Evolutionary conservation across 305 asterid genomes (phyloP).

Genomic region (Fraxinus xanthoxyloides): DNA sequence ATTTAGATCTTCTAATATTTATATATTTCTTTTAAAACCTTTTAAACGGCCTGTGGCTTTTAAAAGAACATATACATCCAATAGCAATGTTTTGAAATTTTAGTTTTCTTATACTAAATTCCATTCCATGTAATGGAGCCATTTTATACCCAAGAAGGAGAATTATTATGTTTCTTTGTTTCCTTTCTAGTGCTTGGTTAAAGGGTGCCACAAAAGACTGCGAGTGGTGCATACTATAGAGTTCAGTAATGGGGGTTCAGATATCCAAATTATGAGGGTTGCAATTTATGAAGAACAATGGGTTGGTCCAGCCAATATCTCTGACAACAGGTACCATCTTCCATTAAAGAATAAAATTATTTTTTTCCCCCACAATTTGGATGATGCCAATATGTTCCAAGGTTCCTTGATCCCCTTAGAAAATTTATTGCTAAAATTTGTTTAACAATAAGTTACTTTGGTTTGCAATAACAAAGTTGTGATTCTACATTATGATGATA

Average conservation of each 20-base stretch:
- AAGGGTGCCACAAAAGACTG: conserved; percentile 96
- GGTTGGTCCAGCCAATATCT: conserved; percentile 79
- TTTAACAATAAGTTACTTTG: not conserved
- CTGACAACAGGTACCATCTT: conserved; percentile 60
- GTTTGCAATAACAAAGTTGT: not conserved
- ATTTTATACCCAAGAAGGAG: not conserved
- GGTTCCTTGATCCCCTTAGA: not conserved
- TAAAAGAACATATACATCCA: not conserved
- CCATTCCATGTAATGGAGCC: conserved; percentile 2
- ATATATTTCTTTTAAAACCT: not conserved
- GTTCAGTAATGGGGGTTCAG: conserved; percentile 87
- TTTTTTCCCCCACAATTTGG: conserved; percentile 13
- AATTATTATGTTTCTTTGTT: conserved; percentile 7
- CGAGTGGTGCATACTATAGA: conserved; percentile 93
- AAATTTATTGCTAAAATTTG: not conserved
- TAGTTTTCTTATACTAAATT: not conserved
- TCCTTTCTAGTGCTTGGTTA: conserved; percentile 73
- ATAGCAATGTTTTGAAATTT: not conserved
- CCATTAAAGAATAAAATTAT: conserved; percentile 9
- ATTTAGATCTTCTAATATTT: not conserved
- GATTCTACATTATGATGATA: not conserved
- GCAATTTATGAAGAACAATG: conserved; percentile 97
- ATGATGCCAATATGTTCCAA: not conserved
- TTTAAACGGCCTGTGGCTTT: not conserved
- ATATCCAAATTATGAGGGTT: conserved; percentile 88